phyloP scores from a whole-genome alignment of 2,329 filamentous ascomycete species.

The Parascedosporium putredinis region DNA sequence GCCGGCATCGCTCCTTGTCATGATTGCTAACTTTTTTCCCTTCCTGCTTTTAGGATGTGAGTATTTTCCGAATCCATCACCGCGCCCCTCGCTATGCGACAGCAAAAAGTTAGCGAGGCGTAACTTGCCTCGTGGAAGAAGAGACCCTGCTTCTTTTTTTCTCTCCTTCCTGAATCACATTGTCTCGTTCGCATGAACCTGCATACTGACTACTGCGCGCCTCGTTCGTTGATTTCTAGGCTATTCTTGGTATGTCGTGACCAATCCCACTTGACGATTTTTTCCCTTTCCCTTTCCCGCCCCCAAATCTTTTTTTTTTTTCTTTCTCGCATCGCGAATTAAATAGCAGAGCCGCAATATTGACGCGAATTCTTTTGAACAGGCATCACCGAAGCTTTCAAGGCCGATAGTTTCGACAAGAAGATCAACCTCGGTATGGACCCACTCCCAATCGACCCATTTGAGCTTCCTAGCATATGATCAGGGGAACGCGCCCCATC shows the following conservation, averaged over 20 bases:
- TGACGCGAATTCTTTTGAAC: conserved; percentile 15
- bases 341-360: conserved; percentile 8
- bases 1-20: background rate
- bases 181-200: background rate
- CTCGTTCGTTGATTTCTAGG: conserved; percentile 31
- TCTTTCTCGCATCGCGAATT: background rate
- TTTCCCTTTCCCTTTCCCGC: no score
- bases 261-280: conserved; percentile 9
- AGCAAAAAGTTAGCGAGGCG: no score
- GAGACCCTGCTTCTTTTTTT: no score
- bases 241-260: conserved; percentile 58
- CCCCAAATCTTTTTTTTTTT: no score
- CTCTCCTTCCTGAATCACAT: no score
- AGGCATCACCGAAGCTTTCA: conserved; percentile 98
- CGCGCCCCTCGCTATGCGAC: no score
- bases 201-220: conserved; percentile 3
- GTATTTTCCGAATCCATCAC: background rate
- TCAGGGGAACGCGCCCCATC: conserved; percentile 4
- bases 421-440: conserved; percentile 91
- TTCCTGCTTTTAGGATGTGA: conserved; percentile 9
- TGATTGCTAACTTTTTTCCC: background rate
- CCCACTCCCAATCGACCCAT: conserved; percentile 7
- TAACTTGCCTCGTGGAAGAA: no score
- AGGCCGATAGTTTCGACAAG: conserved; percentile 83
- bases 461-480: conserved; percentile 4